Evolutionary conservation across 2,329 filamentous ascomycete genomes (phyloP).

Genomic region (Arthrinium phaeospermum): DNA sequence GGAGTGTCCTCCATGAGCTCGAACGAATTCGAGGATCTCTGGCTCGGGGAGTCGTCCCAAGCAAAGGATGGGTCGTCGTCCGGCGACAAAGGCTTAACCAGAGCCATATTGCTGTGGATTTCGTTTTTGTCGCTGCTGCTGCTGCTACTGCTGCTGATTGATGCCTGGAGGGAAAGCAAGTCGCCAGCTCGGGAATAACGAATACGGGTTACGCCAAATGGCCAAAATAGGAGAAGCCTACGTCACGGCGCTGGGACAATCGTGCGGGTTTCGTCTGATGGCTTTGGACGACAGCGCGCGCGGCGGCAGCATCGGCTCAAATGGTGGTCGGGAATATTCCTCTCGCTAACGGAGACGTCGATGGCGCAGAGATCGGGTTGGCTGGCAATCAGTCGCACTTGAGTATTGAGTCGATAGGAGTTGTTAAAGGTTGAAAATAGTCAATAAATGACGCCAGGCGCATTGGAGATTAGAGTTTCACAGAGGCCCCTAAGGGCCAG

Average conservation of each 20-base stretch:
- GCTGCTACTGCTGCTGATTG: neutral
- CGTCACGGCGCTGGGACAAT: neutral
- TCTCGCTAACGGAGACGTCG: neutral
- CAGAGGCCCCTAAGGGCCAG: neutral
- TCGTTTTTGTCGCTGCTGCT: neutral
- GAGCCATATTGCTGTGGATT: neutral
- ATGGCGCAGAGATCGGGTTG: neutral
- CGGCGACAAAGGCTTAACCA: neutral
- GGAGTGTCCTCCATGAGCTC: conserved; percentile 26
- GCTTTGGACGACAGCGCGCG: neutral
- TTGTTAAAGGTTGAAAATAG: neutral
- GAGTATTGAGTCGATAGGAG: neutral
- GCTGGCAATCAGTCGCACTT: neutral
- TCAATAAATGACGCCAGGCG: conserved; percentile 1
- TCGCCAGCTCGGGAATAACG: conserved; percentile 3
- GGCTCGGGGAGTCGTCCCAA: neutral
- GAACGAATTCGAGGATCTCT: conserved; percentile 12
- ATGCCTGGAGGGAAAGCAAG: neutral
- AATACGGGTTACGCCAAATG: neutral
- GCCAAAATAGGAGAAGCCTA: neutral
- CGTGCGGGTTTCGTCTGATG: conserved; percentile 1
- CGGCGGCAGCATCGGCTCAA: conserved; percentile 2
- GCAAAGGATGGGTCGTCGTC: neutral
- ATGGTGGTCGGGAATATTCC: neutral
- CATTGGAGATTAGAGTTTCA: neutral